A percentile compares a stretch with the other conserved stretches of the same genome.
Evolutionary conservation across 176 grass and related monocot genomes (phyloP).

Genomic region (Carex littledalei): DNA sequence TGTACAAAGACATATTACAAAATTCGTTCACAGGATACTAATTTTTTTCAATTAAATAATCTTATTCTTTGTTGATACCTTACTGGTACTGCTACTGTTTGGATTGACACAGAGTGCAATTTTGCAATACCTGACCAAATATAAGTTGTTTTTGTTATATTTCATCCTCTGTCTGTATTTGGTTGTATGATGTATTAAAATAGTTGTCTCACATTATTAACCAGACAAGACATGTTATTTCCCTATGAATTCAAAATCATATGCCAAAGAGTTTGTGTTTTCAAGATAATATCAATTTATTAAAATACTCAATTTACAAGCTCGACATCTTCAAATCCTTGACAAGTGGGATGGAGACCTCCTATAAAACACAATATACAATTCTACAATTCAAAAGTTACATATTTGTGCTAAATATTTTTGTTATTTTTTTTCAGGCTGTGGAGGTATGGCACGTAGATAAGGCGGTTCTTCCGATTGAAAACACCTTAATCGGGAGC

Average conservation of each 20-base stretch:
- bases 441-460: slow-evolving; percentile 52
- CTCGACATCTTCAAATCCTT: too few species aligned
- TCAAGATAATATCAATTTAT: background rate
- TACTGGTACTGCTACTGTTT: background rate
- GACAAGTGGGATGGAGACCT: too few species aligned
- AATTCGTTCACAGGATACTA: background rate
- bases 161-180: background rate
- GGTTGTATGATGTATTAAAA: background rate
- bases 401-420: background rate
- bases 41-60: background rate
- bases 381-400: too few species aligned
- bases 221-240: background rate
- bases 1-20: background rate
- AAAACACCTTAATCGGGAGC: slow-evolving; percentile 58
- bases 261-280: background rate
- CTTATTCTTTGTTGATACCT: background rate
- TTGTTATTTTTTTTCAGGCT: slow-evolving; percentile 31
- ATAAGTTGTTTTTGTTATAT: background rate
- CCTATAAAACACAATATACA: too few species aligned
- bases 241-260: background rate
- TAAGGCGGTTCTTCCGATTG: slow-evolving; percentile 53
- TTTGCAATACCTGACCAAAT: background rate
- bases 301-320: background rate
- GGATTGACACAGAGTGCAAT: background rate
- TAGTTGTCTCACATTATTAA: background rate